Evolutionary conservation across 176 grass and related monocot genomes (phyloP).

Genomic region (Olyra latifolia): DNA sequence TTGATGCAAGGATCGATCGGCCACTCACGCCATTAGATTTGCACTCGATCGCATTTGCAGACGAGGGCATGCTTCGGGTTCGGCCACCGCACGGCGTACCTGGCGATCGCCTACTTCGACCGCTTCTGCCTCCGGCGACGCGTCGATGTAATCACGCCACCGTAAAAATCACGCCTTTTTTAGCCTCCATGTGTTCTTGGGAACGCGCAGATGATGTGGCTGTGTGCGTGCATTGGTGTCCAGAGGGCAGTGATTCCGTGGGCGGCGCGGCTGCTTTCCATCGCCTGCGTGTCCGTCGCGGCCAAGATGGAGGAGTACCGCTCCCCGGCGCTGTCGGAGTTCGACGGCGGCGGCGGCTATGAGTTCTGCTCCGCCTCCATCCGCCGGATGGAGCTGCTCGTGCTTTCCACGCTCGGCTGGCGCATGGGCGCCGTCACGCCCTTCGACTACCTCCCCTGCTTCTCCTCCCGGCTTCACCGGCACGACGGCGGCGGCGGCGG

Average conservation of each 20-base stretch:
- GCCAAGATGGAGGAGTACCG: constrained; percentile 93
- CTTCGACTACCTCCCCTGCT: constrained; percentile 81
- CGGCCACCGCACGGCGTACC: constrained; percentile 77
- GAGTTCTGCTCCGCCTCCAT: constrained; percentile 60
- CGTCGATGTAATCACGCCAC: constrained; percentile 69
- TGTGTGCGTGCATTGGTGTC: constrained; percentile 36
- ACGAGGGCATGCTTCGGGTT: constrained; percentile 67
- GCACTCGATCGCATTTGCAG: constrained; percentile 48
- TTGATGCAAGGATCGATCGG: background rate
- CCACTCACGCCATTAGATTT: constrained; percentile 17
- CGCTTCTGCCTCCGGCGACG: constrained; percentile 72
- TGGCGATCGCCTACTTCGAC: constrained; percentile 87
- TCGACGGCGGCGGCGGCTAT: constrained; percentile 54
- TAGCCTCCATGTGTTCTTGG: constrained; percentile 16
- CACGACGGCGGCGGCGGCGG: constrained; percentile 35
- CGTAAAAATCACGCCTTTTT: background rate
- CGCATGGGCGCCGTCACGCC: constrained; percentile 81
- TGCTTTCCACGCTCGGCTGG: constrained; percentile 88
- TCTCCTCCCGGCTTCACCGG: constrained; percentile 49
- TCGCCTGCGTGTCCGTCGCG: constrained; percentile 86
- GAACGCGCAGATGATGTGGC: constrained; percentile 2
- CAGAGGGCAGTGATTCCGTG: constrained; percentile 73
- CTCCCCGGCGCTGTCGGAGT: constrained; percentile 65
- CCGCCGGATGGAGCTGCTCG: constrained; percentile 87
- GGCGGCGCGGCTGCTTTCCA: constrained; percentile 70